Base-by-base conservation (phyloP, 148 eudicot genomes). In the Camellia sinensis region DNA sequence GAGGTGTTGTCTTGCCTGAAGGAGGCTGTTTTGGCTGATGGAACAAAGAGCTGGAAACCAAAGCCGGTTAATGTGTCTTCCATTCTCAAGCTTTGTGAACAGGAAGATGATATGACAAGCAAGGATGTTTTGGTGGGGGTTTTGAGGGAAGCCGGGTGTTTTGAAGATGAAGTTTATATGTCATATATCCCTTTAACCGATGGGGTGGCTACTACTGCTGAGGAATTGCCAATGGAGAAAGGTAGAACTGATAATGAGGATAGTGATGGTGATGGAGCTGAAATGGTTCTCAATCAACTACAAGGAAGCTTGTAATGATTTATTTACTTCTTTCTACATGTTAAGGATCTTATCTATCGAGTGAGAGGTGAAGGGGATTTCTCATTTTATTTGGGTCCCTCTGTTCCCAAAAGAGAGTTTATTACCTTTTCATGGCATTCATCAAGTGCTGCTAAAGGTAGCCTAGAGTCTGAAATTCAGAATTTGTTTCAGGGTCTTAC, bases 1-100 rank as follows among this genome's bases (percentile, higher is more conserved):
- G 94, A 90, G 59, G 97, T 93, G 5, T 71, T 95, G 71, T 92
- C 89, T 81, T 93, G 97, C 82, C 87, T 95, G 43, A 79, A 83
- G 79, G 81, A 90, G 80, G 97, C 98, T 60, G 74, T 81, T 76
- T 79, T 74, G 37, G 79, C 73, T 10, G 88, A 85, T 15, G 85
- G 87, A 73, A 81, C 85, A 7, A 86, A 83, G 77, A 76, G 48
- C 65, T 93, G 98, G 97, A 89, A 52, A 84, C 97, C 94, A 17
- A 93, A 86, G 82, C 91, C 89, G 13, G 67, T 9, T 4, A 89
- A 78, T 63, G 86, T 87, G 7, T 78, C 80, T 46, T 43, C 81
- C 68, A 84, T 96, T 78, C 79, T 92, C 22, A 86, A 86, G 84
- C 79, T 89, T 6, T 91, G 87, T 59, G 89, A 92, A 43, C 83